Evolutionary conservation across 805 yeast species (phyloP), one percentile per base, ranked within the genome.

Genomic region (Priceomyces haplophilus): DNA sequence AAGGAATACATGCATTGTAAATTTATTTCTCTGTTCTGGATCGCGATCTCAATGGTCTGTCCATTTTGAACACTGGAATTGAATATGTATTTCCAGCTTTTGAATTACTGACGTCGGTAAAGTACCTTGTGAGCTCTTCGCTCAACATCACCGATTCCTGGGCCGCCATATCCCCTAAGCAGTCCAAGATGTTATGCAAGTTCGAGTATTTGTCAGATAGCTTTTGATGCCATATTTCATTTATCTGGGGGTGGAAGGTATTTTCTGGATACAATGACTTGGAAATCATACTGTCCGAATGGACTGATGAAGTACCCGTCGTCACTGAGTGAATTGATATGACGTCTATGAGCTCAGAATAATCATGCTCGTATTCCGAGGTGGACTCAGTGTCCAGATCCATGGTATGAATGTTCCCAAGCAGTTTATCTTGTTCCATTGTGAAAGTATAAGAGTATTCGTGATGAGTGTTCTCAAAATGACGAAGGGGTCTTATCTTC

Each of bases 151-250:
- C 46, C 11, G 43, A 53, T 27, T 62, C 67, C 34, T 55, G 54
- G 1, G 27, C 7, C 11, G 54, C 37, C 63, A 62, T 61, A 25
- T 62, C 65, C 27, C 45, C 49, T 40, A 62, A 39, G 38, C 65
- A 62, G 7, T 59, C 65, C 12, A 63, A 45, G 33, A 62, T 45
- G 16, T 46, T 45, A 7, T 39, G 23, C 39, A 54, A 46, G 36
- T 52, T 49, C 41, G 35, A 15, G 37, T 37, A 20, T 50, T 51
- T 33, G 37, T 37, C 19, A 32, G 13, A 18, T 17, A 36, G 34
- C 20, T 38, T 31, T 21, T 33, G 23, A 38, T 37, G 33, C 31
- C 19, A 36, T 36, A 23, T 11, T 10, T 19, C 12, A 34, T 16
- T 34, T 19, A 11, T 19, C 11, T 19, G 24, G 24, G 37, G 24